Conservation (phyloP, 2,329 filamentous ascomycete genomes). For the Dactylonectria estremocensis region DNA sequence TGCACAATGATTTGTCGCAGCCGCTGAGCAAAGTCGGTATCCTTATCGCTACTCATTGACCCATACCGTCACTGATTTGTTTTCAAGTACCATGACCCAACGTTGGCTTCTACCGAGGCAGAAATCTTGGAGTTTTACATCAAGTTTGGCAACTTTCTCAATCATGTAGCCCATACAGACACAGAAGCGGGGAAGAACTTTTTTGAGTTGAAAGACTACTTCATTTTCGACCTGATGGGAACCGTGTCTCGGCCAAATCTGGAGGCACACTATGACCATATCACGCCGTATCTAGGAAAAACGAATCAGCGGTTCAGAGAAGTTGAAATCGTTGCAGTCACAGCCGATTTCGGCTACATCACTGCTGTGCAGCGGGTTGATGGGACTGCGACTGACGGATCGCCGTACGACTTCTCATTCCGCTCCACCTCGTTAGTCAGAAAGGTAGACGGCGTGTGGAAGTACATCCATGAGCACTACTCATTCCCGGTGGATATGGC, state of each 20-base stretch:
- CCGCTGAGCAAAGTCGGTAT: neutral
- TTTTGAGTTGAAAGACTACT: conserved; percentile 11
- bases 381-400: conserved; percentile 10
- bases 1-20: neutral
- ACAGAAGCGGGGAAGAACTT: conserved; percentile 6
- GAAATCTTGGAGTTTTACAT: conserved; percentile 17
- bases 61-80: neutral
- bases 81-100: conserved; percentile 1
- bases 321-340: conserved; percentile 14
- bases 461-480: conserved; percentile 21
- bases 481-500: conserved; percentile 20
- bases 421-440: conserved; percentile 8
- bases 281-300: conserved; percentile 18
- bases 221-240: conserved; percentile 16
- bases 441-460: conserved; percentile 14
- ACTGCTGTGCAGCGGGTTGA: conserved; percentile 18
- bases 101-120: neutral
- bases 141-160: conserved; percentile 17
- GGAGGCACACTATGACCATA: conserved; percentile 14
- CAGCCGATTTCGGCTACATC: conserved; percentile 12
- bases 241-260: conserved; percentile 18
- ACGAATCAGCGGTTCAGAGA: conserved; percentile 15
- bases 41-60: neutral
- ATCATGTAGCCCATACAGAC: conserved; percentile 5
- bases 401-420: conserved; percentile 18